These are phyloP conservation scores for Dioszegia hungarica DNA, from an alignment of 768 basidiomycete species.

Conservation along the genomic window DNA sequence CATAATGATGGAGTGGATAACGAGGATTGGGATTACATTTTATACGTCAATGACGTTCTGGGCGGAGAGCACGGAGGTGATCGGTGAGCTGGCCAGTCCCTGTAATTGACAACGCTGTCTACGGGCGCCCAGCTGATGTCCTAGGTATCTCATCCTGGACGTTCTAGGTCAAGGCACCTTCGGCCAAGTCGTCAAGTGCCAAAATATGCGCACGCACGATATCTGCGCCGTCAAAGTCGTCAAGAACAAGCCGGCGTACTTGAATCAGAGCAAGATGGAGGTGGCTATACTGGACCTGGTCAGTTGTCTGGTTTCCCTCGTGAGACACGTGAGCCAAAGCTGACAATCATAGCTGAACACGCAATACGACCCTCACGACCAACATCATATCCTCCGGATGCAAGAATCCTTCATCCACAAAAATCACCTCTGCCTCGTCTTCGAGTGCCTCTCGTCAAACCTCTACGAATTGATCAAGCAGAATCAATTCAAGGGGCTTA, in stretches of 20 bases:
- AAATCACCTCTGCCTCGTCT: conserved; percentile 93
- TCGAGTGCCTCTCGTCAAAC: conserved; percentile 93
- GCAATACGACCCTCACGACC: conserved; percentile 85
- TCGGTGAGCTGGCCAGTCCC: conserved; percentile 61
- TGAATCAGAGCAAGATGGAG: conserved; percentile 99
- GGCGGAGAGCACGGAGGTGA: conserved; percentile 80
- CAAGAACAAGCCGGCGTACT: conserved; percentile 99
- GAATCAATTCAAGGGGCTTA: conserved; percentile 96
- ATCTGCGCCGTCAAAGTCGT: conserved; percentile 99
- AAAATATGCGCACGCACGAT: conserved; percentile 98
- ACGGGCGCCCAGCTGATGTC: conserved; percentile 9
- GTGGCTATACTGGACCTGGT: conserved; percentile 95
- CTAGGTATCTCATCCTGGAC: conserved; percentile 91
- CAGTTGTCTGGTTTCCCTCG: conserved; percentile 43
- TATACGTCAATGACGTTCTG: conserved; percentile 97
- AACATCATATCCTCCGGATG: conserved; percentile 92
- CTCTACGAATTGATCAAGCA: conserved; percentile 99
- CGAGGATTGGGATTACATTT: conserved; percentile 97
- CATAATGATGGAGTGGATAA: conserved; percentile 98
- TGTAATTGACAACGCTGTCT: neutral
- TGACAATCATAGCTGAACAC: conserved; percentile 69
- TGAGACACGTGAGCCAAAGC: neutral
- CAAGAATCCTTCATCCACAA: conserved; percentile 95
- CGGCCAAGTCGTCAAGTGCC: conserved; percentile 98
- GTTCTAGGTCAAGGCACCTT: conserved; percentile 98